Base-by-base conservation (phyloP, 768 basidiomycete species). In the Pleurotus tuber-regium region DNA sequence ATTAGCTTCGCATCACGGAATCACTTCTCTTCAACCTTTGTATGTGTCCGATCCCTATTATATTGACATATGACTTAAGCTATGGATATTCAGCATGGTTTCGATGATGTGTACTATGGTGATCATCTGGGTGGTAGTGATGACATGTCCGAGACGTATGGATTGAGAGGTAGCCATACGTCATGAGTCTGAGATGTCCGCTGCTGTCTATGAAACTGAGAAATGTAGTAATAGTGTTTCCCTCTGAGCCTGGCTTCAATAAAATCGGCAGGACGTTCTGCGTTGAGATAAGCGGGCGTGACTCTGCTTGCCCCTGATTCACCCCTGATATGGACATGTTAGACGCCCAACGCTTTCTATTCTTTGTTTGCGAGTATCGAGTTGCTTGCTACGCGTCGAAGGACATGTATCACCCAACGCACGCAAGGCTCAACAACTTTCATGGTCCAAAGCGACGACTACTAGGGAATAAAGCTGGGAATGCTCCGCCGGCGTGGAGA, bases 401-500 rank as follows among this genome's bases (percentile, higher is more conserved):
- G n/a, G n/a, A 38, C 35, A 38, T 38, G 35, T 19, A 38, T 31
- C 60, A 57, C 35, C 59, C 66, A 9, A 50, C 62, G 8, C 56
- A 65, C 12, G 64, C 67, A 6, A 73, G 79, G 24, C 59, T 74
- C 30, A 73, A 75, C 54, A 68, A 65, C 44, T 81, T 80, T 53
- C 80, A 83, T 63, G 69, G 70, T 2, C 57, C 75, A 5, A 89
- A 87, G 57, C 73, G 74, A 28, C 71, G 75, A 29, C 61, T 87
- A 2, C 64, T 87, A 14, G 86, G 86, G 11, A 80, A 77, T 57
- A 70, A 74, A 31, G 77, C 84, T 2, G 78, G 74, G 0, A 72
- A 73, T 8, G 74, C 77, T 1, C 70, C 80, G 2, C 86, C 86
- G 0, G 83, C 87, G 8, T 89, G 87, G 87, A 70, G 75, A 43